These are phyloP conservation scores for Penicillium palitans DNA, from an alignment of 2,329 filamentous ascomycete species.

Conservation along the genomic window DNA sequence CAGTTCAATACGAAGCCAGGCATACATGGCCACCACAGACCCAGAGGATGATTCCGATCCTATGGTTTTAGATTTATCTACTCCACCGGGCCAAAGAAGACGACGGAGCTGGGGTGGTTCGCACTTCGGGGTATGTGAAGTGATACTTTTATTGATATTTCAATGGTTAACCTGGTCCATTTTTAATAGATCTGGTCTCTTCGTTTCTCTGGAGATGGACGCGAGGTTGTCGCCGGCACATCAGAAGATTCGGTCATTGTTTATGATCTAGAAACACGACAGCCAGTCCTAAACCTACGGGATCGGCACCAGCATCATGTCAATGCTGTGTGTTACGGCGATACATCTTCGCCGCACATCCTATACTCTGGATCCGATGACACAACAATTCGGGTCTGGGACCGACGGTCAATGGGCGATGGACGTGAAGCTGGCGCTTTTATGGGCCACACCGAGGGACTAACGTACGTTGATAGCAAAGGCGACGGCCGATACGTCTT, in stretches of 20 bases:
- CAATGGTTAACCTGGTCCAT: constrained; percentile 20
- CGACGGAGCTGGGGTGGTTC: constrained; percentile 37
- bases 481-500: constrained; percentile 86
- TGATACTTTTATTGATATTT: not conserved
- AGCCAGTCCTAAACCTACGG: constrained; percentile 69
- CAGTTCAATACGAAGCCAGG: constrained; percentile 79
- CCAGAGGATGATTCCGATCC: constrained; percentile 79
- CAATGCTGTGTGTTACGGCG: constrained; percentile 94
- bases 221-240: constrained; percentile 87
- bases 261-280: constrained; percentile 83
- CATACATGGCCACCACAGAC: constrained; percentile 85
- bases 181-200: constrained; percentile 74
- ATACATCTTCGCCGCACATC: constrained; percentile 84
- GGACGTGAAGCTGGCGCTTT: constrained; percentile 65
- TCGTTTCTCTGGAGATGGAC: constrained; percentile 86
- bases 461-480: constrained; percentile 75
- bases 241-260: constrained; percentile 77
- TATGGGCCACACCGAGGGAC: constrained; percentile 63
- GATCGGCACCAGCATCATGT: constrained; percentile 83
- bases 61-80: constrained; percentile 71
- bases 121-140: constrained; percentile 46
- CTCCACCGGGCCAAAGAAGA: constrained; percentile 46
- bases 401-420: constrained; percentile 69
- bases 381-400: constrained; percentile 93
- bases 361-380: constrained; percentile 96